Evolutionary conservation across 2,329 filamentous ascomycete species (phyloP).

Genomic region (Cytospora piceae): DNA sequence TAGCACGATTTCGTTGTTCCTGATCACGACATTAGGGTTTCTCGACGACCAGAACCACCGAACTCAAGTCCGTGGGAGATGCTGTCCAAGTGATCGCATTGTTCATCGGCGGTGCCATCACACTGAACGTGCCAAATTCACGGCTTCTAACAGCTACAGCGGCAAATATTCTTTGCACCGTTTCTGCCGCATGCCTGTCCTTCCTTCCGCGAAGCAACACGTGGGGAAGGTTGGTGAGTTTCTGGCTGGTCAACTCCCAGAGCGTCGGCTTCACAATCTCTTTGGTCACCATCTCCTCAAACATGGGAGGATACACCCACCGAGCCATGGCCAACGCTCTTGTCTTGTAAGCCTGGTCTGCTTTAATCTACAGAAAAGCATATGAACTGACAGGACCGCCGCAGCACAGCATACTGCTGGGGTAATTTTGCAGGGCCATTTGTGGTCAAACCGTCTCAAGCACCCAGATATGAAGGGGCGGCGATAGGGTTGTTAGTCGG

Average conservation of each 20-base stretch:
- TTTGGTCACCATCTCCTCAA: constrained; percentile 41
- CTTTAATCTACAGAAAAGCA: neutral
- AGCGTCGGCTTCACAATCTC: constrained; percentile 43
- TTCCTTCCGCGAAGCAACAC: constrained; percentile 41
- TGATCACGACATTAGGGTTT: neutral
- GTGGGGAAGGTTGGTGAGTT: constrained; percentile 41
- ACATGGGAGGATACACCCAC: constrained; percentile 45
- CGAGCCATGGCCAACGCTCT: constrained; percentile 40
- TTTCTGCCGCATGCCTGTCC: constrained; percentile 41
- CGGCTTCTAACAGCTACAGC: constrained; percentile 37
- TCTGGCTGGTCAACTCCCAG: constrained; percentile 45
- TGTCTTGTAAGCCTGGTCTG: constrained; percentile 36
- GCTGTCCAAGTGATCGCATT: constrained; percentile 39
- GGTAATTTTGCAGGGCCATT: constrained; percentile 45
- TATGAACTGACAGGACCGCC: neutral
- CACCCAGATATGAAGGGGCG: constrained; percentile 40
- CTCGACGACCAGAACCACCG: constrained; percentile 1
- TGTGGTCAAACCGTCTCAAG: constrained; percentile 41
- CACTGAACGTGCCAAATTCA: constrained; percentile 41
- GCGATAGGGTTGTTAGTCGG: constrained; percentile 46
- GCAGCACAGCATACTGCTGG: constrained; percentile 44
- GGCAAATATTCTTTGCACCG: constrained; percentile 42
- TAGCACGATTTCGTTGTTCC: too few relatives aligned
- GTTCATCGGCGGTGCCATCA: constrained; percentile 41
- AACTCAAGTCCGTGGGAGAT: constrained; percentile 10